Base-by-base conservation (phyloP, 2,329 filamentous ascomycete genomes). In the Diplodia mutila region DNA sequence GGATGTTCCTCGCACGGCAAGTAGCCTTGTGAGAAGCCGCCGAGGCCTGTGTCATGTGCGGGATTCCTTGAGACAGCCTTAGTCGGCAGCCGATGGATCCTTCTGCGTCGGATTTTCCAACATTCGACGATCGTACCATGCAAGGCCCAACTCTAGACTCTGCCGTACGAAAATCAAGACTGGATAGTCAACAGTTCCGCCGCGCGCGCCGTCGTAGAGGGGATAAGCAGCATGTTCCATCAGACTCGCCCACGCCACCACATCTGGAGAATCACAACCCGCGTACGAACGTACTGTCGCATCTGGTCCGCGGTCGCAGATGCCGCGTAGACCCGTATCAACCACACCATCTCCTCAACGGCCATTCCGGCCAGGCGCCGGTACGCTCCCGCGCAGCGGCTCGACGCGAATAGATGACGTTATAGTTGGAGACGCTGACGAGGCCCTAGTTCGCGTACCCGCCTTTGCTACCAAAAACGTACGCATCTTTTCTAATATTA, bases 161-260 rank as follows among this genome's bases (percentile, higher is more conserved):
- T 74, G 74, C 37, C 78, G 55, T 51, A 79, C 72, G 72, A 37
- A 39, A 11, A 25, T 16, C 29, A n/a, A 74, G 73, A 85, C 85
- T 1, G 82, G 73, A 1, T 83, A 82, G 59, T 83, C 77, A n/a
- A 77, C 72, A 4, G 73, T 75, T 1, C 83, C 83, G 1, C 80
- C 80, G 23, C 82, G 23, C 82, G 73, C 0, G 79, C 79, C 21
- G 82, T 79, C 12, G 85, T 73, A 65, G 85, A 84, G 67, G 85
- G 83, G 63, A 71, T 59, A 86, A 81, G 6, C 82, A 84, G 1
- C 81, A 80, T 1, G 82, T 85, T 1, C 84, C 84, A 0, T 84
- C 84, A 8, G 81, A 85, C 70, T n/a, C n/a, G 25, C 84, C 78
- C 82, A 82, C 3, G 82, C 83, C 0, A 81, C 84, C 6, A 86